Evolutionary conservation across 148 eudicot genomes (phyloP), one percentile per base, ranked within the genome.

Genomic region (Persicaria maculosa): DNA sequence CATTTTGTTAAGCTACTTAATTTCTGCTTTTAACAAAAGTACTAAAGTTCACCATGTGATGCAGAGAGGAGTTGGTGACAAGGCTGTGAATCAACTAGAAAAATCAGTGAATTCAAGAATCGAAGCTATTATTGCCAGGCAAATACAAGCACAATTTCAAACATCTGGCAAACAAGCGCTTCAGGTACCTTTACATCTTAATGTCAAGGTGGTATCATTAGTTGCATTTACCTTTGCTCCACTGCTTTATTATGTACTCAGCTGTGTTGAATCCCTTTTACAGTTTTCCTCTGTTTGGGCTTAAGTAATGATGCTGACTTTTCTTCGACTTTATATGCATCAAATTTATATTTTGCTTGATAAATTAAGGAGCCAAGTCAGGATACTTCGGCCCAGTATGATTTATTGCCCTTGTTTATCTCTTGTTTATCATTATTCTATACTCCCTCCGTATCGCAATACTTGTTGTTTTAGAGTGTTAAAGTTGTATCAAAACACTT

Each of bases 11-110:
- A 59, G 43, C 62, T 31, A 15, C 11, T 45, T 44, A 6, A 50
- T 71, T 72, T 52, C 7, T 53, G 53, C n/a, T 9, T 19, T 70
- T 17, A 36, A 64, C 16, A 14, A 15, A 12, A 57, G 31, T 9
- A 36, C 4, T 58, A 1, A 44, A 45, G 31, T 44, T 45, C 25
- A 70, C 31, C 22, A 7, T 70, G 73, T 46, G 50, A 16, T 74
- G 67, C 90, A 95, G 99, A 90, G 89, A 84, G 97, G 97, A 61
- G 91, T 95, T 57, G 86, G 88, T 72, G 99, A 95, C 77, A 95
- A 92, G 88, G 90, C 94, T 74, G 89, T 88, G 64, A 89, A 89
- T 80, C 97, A 89, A 80, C 82, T 95, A 64, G 97, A 92, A 44
- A 95, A 86, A 83, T 89, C 96, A 47, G 82, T 90, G 17, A 90